Conservation (phyloP, 805 yeast species). For the Pichia thaimueangensis region DNA sequence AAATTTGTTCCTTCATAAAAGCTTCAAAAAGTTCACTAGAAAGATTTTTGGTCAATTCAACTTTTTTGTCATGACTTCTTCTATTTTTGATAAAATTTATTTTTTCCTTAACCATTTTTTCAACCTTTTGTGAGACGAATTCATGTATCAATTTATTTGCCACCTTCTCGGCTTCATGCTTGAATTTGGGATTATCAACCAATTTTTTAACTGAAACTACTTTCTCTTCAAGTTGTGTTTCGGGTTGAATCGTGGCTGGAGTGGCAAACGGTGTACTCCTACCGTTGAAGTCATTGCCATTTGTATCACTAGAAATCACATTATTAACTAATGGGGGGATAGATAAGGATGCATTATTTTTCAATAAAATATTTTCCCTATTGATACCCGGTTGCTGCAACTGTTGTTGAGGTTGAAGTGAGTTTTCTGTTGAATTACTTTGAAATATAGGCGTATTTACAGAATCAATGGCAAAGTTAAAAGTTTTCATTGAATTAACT, state of each 20-base stretch:
- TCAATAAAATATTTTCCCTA: too few relatives aligned
- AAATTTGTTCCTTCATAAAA: constrained; percentile 52
- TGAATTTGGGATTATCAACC: constrained; percentile 25
- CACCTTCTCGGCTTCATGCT: constrained; percentile 25
- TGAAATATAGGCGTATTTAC: too few relatives aligned
- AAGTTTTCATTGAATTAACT: too few relatives aligned
- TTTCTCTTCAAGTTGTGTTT: too few relatives aligned
- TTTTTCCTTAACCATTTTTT: constrained; percentile 1
- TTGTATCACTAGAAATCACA: neutral
- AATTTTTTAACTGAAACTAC: constrained; percentile 18
- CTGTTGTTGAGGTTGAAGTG: too few relatives aligned
- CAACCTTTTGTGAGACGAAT: constrained; percentile 19
- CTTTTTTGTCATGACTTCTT: constrained; percentile 21
- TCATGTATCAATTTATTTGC: constrained; percentile 20
- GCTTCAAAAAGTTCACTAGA: constrained; percentile 50
- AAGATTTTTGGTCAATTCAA: constrained; percentile 30
- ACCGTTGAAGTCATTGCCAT: too few relatives aligned
- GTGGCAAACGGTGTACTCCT: too few relatives aligned
- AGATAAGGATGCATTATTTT: neutral
- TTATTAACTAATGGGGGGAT: neutral
- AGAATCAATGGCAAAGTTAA: too few relatives aligned
- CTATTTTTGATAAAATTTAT: constrained; percentile 5
- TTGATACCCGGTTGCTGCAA: too few relatives aligned
- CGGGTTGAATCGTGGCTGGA: too few relatives aligned
- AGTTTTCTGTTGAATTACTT: too few relatives aligned